These are phyloP conservation scores for Myriosclerotinia curreyana DNA, from an alignment of 2,329 filamentous ascomycete genomes.

Conservation along the genomic window DNA sequence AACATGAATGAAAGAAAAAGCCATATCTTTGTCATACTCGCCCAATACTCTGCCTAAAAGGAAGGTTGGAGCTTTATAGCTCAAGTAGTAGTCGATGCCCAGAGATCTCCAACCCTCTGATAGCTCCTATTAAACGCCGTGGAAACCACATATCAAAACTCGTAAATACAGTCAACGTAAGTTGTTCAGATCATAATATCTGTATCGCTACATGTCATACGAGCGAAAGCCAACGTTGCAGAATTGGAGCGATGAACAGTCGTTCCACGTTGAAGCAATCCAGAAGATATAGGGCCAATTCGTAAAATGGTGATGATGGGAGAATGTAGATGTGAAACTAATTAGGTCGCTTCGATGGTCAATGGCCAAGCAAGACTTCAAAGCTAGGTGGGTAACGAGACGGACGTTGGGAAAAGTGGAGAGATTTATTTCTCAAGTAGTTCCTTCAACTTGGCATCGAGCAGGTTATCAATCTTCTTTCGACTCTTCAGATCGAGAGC, in stretches of 20 bases:
- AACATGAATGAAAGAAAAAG: constrained; percentile 32
- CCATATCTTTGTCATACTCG: constrained; percentile 19
- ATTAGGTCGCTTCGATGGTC: neutral
- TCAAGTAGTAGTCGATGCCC: constrained; percentile 19
- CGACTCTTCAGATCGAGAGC: constrained; percentile 54
- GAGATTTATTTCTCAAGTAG: constrained; percentile 46
- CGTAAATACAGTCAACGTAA: constrained; percentile 37
- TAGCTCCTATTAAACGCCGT: constrained; percentile 38
- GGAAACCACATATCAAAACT: constrained; percentile 34
- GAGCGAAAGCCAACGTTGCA: constrained; percentile 19
- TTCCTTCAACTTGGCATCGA: constrained; percentile 50
- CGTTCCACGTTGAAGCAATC: constrained; percentile 13
- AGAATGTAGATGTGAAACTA: constrained; percentile 12
- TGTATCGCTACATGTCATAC: constrained; percentile 21
- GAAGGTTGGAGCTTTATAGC: constrained; percentile 9
- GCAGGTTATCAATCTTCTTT: constrained; percentile 52
- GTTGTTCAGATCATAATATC: constrained; percentile 26
- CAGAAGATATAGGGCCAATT: constrained; percentile 10
- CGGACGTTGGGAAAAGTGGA: neutral
- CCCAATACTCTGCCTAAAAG: constrained; percentile 17
- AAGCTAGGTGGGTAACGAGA: constrained; percentile 11
- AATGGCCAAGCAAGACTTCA: constrained; percentile 18
- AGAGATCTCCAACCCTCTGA: constrained; percentile 38
- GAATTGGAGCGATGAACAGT: constrained; percentile 15
- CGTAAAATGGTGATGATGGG: constrained; percentile 1